Base-by-base conservation (phyloP, 805 yeast genomes). In the Saccharomyces kudriavzevii region DNA sequence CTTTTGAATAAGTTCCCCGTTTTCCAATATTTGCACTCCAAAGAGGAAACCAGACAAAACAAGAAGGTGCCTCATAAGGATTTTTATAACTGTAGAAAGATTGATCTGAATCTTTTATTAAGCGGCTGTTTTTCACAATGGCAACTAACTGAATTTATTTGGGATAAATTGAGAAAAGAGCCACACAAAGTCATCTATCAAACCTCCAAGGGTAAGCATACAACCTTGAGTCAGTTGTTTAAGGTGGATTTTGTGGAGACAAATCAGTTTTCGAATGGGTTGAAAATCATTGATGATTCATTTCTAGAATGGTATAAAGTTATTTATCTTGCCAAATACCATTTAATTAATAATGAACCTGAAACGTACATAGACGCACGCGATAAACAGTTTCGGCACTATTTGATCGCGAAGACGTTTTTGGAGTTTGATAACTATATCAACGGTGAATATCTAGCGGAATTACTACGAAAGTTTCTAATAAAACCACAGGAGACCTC, bases 21-120 rank as follows among this genome's bases (percentile, higher is more conserved):
- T 1, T 71, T 64, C 49, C 57, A 58, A 5, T 53, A 69, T 13
- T 52, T 71, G 28, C 66, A 70, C 47, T 66, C 69, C 24, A 61
- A 65, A 31, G 56, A 61, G 22, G 74, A 70, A 54, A 60, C 58
- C 0, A 53, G 57, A 13, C 55, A 65, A 25, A 63, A 68, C 17
- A 70, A 67, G 43, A 49, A 63, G 47, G 70, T 70, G 28, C 74
- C 74, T 35, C 71, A 71, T 49, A 58, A 71, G 45, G 74, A 92
- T 70, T 92, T 92, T 66, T 92, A 91, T 73, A 92, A 92, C 65
- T 96, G 90, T 48, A 82, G 97, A 73, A 92, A 91, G 68, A 97
- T 92, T 40, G 98, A 91, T 67, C 54, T 54, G 27, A 58, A 60
- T 47, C 51, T 56, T 17, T 29, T 56, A 11, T 49, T 63, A 26